These are phyloP conservation scores for Crucibulum laeve DNA, from an alignment of 768 basidiomycete genomes.

Conservation along the genomic window DNA sequence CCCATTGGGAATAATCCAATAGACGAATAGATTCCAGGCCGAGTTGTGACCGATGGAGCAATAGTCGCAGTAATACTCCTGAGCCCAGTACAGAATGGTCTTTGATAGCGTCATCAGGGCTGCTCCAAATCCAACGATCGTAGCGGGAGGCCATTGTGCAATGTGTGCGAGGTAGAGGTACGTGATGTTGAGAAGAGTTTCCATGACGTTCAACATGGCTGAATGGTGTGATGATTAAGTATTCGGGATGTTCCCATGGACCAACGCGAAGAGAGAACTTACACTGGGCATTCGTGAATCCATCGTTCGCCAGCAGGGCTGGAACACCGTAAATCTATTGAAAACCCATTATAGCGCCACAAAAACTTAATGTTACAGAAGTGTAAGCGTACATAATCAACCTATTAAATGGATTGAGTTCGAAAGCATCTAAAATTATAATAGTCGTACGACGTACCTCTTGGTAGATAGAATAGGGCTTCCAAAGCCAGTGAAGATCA, in stretches of 20 bases:
- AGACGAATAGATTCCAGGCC: constrained; percentile 40
- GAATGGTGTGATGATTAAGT: not conserved
- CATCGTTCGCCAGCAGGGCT: constrained; percentile 59
- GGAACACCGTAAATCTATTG: constrained; percentile 68
- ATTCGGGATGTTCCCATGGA: too few species aligned
- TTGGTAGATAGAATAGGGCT: constrained; percentile 76
- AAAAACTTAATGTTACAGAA: constrained; percentile 1
- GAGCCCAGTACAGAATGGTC: constrained; percentile 76
- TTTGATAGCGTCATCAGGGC: constrained; percentile 81
- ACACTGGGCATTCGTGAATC: constrained; percentile 88
- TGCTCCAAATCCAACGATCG: constrained; percentile 69
- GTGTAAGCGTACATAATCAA: constrained; percentile 34
- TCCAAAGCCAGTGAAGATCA: constrained; percentile 91
- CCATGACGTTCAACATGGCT: constrained; percentile 80
- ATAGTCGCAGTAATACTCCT: constrained; percentile 75
- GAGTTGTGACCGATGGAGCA: constrained; percentile 78
- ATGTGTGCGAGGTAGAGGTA: constrained; percentile 78
- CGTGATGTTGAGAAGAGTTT: constrained; percentile 65
- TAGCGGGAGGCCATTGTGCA: constrained; percentile 55
- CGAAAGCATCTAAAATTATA: constrained; percentile 6
- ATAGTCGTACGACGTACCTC: constrained; percentile 37
- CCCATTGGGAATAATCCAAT: constrained; percentile 82
- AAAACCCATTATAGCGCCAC: not conserved
- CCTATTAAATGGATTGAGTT: constrained; percentile 10
- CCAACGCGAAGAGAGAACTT: constrained; percentile 18